phyloP scores from a whole-genome alignment of 2,329 filamentous ascomycete species.

The Fusarium compactum region DNA sequence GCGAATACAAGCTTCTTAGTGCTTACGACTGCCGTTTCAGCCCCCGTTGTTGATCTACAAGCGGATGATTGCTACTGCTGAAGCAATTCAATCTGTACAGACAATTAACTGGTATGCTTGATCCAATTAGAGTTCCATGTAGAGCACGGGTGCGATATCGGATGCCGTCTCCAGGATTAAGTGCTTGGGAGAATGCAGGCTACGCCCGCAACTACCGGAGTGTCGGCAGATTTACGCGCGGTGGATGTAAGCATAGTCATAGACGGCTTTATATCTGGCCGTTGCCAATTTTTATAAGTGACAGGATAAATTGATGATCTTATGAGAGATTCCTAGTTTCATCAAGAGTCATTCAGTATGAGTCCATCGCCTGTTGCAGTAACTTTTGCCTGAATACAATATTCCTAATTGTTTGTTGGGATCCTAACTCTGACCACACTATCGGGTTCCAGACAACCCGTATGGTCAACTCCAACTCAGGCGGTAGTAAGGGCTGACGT shows the following conservation, averaged over 20 bases:
- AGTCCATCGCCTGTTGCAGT: too few species aligned
- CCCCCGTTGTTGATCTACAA: background rate
- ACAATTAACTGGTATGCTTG: too few species aligned
- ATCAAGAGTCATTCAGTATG: background rate
- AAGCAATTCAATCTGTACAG: background rate
- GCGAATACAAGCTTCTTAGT: background rate
- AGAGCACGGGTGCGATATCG: background rate
- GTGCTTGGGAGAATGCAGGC: background rate
- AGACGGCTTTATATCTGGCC: background rate
- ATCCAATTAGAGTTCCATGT: background rate
- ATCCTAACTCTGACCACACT: background rate
- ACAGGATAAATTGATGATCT: background rate
- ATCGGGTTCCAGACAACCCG: background rate
- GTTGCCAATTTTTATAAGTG: background rate
- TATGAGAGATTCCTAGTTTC: background rate
- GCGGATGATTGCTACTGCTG: background rate
- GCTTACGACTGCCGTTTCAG: background rate
- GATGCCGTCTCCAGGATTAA: background rate
- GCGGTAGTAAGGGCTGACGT: slow-evolving; percentile 15
- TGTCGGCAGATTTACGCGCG: background rate
- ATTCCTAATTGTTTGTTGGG: background rate
- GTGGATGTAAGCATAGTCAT: background rate
- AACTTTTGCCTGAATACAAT: background rate
- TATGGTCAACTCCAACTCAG: background rate
- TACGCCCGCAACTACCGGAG: slow-evolving; percentile 1